Conservation (phyloP, 345 rosid species). For the Linum usitatissimum region DNA sequence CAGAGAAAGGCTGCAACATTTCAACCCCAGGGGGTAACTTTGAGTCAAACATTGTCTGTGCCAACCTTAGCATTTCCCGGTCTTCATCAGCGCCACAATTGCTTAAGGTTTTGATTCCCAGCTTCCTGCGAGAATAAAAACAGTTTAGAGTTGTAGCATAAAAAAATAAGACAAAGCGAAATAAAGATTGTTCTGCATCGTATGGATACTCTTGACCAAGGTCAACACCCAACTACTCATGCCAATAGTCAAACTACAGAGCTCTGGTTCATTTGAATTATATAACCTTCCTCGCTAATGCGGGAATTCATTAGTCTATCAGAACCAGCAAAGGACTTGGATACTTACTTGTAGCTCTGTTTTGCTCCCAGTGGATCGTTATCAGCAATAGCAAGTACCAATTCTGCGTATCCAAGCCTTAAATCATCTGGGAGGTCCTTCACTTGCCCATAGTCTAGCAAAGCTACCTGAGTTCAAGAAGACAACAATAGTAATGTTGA, state of each 20-base stretch:
- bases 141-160: not conserved
- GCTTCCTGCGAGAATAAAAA: slow-evolving; percentile 43
- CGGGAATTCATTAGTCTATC: not conserved
- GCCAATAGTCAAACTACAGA: too few relatives aligned
- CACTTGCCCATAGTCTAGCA: slow-evolving; percentile 94
- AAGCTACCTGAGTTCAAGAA: slow-evolving; percentile 58
- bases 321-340: not conserved
- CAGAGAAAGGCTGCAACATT: slow-evolving; percentile 77
- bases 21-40: slow-evolving; percentile 72
- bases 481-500: slow-evolving; percentile 7
- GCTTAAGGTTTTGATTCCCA: slow-evolving; percentile 60
- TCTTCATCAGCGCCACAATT: slow-evolving; percentile 44
- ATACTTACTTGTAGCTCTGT: slow-evolving; percentile 69
- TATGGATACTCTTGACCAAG: too few relatives aligned
- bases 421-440: slow-evolving; percentile 81
- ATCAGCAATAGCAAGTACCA: slow-evolving; percentile 83
- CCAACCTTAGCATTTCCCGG: slow-evolving; percentile 62
- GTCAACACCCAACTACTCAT: too few relatives aligned
- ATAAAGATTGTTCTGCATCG: too few relatives aligned
- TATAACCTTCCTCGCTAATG: too few relatives aligned
- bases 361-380: slow-evolving; percentile 42
- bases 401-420: slow-evolving; percentile 80
- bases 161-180: not conserved
- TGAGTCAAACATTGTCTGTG: slow-evolving; percentile 79
- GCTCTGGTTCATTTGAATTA: too few relatives aligned